Base-by-base conservation (phyloP, 495 filamentous ascomycete species). In the Umbilicaria muhlenbergii region DNA sequence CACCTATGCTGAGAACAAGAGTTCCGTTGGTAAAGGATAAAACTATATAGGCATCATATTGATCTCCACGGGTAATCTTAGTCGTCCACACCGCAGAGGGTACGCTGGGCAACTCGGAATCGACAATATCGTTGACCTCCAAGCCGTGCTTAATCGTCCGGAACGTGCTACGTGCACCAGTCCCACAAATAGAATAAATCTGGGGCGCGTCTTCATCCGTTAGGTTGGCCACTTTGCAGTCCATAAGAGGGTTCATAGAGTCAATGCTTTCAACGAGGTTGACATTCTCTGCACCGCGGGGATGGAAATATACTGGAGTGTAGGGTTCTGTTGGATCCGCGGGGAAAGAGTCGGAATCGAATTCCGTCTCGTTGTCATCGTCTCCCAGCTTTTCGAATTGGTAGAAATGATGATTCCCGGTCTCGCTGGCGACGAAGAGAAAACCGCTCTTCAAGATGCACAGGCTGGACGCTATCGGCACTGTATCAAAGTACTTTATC, bases 301-400 rank as follows among this genome's bases (percentile, higher is more conserved):
- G 81, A 32, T 81, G 75, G 70, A 96, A 99, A 60, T 81, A 96
- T 11, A 80, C 70, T 1, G 88, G 82, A 3, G 67, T 67, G 52
- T 81, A 88, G 1, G 75, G 60, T 21, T 77, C 73, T 2, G 67
- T 66, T 0, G 78, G 69, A 52, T 94, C 84, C 1, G 78, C 71
- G 2, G 86, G 80, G 51, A 81, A 91, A 35, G 78, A 65, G 38
- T 94, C 84, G 57, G 88, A 95, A 36, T 67, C 75, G 52, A 83
- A 92, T 54, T 88, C 84, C 3, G 73, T 69, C 57, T 95, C 87
- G 15, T 93, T 81, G 49, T 89, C 83, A 53, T 95, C 88, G 50
- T 99, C 91, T n/a, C 88, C 91, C 14, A 99, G 75, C 56, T 94
- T 92, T 56, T 94, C 86, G 49, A 99, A 94, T 59, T 95, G 87